Evolutionary conservation across 176 grass and related monocot genomes (phyloP), one percentile per base, ranked within the genome.

Genomic region (Bothriochloa decipiens): DNA sequence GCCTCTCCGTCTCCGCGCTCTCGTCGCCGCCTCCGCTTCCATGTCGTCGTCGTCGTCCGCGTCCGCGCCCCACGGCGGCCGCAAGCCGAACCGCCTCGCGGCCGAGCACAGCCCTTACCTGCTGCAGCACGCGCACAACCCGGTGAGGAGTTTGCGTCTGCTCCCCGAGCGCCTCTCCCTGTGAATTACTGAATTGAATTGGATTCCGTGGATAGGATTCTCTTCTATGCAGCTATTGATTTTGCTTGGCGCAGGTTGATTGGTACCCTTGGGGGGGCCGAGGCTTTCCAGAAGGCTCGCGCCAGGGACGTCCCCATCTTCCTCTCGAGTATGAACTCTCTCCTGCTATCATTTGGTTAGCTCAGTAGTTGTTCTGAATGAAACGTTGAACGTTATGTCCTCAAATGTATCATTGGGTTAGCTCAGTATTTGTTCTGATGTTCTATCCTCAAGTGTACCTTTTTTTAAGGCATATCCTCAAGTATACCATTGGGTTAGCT

Each of bases 231-330:
- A 57, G 52, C 2, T 52, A 8, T 70, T 46, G 10, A 77, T 37
- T 90, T 60, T 79, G 23, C 52, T 87, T 74, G 22, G 12, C 67
- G 58, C 90, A 98, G 96, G 96, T 98, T 62, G 85, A 98, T 41
- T 98, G 96, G 96, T 95, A 95, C 60, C 96, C 96, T n/a, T 98
- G 96, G 92, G 96, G 96, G 28, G 89, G n/a, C 95, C 0, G 96
- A 98, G 78, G 96, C 96, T 46, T 98, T 98, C 79, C 83, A 98
- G 76, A 88, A 92, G 76, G 93, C 96, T 89, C 91, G 96, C 62
- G 87, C 76, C 53, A 87, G 82, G 89, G 83, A 87, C 47, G 82
- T 95, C 58, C 96, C 96, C 75, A 98, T 98, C 84, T 98, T 98
- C 61, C 87, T 98, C 20, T 98, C 96, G 83, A 95, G 96, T 98